Base-by-base conservation (phyloP, 2,329 filamentous ascomycete genomes). In the Aspergillus calidoustus region DNA sequence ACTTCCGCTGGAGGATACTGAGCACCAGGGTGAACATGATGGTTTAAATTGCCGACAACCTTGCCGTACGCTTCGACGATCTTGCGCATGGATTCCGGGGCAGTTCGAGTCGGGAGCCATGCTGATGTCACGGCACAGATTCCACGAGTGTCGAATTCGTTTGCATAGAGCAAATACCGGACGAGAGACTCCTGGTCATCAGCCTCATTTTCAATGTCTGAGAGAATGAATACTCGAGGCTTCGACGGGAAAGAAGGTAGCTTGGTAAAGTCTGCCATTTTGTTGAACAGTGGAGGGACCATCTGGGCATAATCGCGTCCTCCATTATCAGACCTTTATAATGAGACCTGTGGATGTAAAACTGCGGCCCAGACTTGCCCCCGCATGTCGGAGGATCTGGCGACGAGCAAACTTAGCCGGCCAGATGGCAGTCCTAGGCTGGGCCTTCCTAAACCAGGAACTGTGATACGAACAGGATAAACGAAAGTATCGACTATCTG, bases 11-110 rank as follows among this genome's bases (percentile, higher is more conserved):
- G 69, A 0, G 80, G 79, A 61, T 82, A 84, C 11, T 69, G 72
- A 2, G 72, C 72, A 56, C 81, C 77, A 0, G 78, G 76, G 56
- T 82, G 81, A 3, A 77, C 79, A 64, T 86, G 83, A 3, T 67
- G 66, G 59, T 83, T 82, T 8, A 87, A 73, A 61, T 82, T 86
- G 15, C 80, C 77, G n/a, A 78, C 76, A 1, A 79, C 80, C 23
- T 76, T 66, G 2, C 67, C 76, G 62, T 83, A 83, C 4, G 77
- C 80, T 49, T 82, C 70, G 53, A 82, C 58, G 41, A 83, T 80
- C 38, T 75, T 75, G 58, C 74, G 70, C 67, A 83, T 81, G 38
- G 80, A 75, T 60, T 82, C 70, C 8, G 80, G 76, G 59, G 76
- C 73, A 31, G 78, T 73, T 25, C 76, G 76, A 31, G 71, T 72